Base-by-base conservation (phyloP, 768 basidiomycete species). In the Boletus speciosus region DNA sequence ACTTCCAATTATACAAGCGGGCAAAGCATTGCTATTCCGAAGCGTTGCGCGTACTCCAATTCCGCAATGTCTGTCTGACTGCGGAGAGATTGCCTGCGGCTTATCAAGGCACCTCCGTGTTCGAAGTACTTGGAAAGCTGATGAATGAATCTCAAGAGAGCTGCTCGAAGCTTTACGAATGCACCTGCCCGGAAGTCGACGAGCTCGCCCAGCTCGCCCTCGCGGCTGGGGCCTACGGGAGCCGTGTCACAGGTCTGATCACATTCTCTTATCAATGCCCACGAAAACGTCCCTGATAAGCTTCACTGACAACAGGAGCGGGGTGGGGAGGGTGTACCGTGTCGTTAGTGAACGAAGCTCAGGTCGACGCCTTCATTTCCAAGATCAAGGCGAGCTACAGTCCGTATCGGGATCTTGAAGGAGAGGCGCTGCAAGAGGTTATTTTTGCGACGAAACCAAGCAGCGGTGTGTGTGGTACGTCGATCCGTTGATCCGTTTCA, bases 261-360 rank as follows among this genome's bases (percentile, higher is more conserved):
- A 14, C 11, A 7, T 34, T 47, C 8, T 44, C 10, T 14, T 31
- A 4, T 53, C 15, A 12, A 16, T 4, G 12, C 7, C 4, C 10
- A 14, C 4, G 23, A 9, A 25, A 11, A 41, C 2, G 9, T 10
- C 10, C 2, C 45, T 45, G 19, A 55, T 39, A 19, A 3, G 21
- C 9, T 43, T 45, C 16, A 5, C 53, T 10, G 2, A 27, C 14
- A 44, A 5, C 56, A 89, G 88, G 90, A 29, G 92, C 92, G 0
- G 92, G 91, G 4, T 96, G 92, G 92, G 93, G 93, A 36, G 93
- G 93, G 6, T 93, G 91, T 63, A 88, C 88, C 0, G 86, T 94
- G 21, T 91, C 89, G 7, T 78, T 94, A 19, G 85, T 94, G 15
- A 78, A 81, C 7, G 85, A 87, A 63, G 69, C 73, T 19, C 62